Base-by-base conservation (phyloP, 768 basidiomycete genomes). In the Tulasnella sp. region DNA sequence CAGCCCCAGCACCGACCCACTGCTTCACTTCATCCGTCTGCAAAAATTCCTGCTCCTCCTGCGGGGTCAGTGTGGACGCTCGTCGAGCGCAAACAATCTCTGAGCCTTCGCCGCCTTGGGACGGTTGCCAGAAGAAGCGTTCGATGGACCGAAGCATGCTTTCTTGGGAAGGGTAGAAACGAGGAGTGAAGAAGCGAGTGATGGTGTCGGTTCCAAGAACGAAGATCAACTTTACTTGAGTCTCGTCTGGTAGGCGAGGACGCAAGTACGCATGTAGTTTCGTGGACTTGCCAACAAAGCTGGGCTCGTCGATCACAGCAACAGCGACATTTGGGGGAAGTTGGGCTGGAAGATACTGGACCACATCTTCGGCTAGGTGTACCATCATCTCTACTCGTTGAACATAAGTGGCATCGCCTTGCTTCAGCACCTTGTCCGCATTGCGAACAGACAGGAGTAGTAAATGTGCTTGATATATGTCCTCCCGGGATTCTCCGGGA, bases 351-450 rank as follows among this genome's bases (percentile, higher is more conserved):
- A 37, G 42, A 0, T 39, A 16, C 20, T 77, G 23, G 16, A 80
- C 70, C 78, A 84, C 74, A 15, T 90, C 87, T 46, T 86, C 81
- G 0, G 91, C 88, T 35, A 95, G 85, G n/a, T 90, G 86, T 44
- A 84, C 81, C 90, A 97, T 95, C 95, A 97, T 97, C 81, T 94
- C 91, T 39, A 96, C 84, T 35, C 96, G 90, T 82, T 96, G 93
- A n/a, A 86, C 81, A 78, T 90, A 88, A 0, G 91, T 89, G 32
- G 93, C 92, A 83, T 95, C 94, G 0, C 89, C 88, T 0, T 89
- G 84, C 81, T 90, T 89, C 69, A 92, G 85, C 6, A 85, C 81
- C 84, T 98, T 98, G 84, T 98, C 95, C 5, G 90, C 94, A 81
- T 98, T 97, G 76, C 91, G 88, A 61, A 94, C 89, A 42, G 95